Evolutionary conservation across 2,329 filamentous ascomycete genomes (phyloP), one percentile per base, ranked within the genome.

Genomic region (Arachnomyces sp.): DNA sequence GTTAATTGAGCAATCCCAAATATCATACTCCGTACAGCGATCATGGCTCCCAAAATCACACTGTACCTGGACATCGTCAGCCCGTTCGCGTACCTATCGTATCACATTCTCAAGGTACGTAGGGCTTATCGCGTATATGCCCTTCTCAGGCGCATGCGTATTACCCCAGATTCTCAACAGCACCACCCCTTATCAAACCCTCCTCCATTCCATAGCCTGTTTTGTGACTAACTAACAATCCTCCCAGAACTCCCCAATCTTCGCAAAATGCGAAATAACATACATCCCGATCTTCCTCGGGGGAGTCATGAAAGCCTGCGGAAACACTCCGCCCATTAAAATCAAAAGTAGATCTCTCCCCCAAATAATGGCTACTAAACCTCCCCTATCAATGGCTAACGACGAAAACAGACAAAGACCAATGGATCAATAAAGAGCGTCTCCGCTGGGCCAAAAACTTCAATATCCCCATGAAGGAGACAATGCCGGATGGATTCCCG

Each of bases 61-160:
- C 60, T 80, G 11, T 79, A 74, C 48, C 55, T 79, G 34, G 76
- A 80, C 59, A 64, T 77, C 8, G 67, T 81, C 16, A 74, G 69
- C 44, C 77, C 77, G 1, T 80, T 81, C 55, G 73, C 66, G 1
- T 80, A 79, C 49, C 64, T 78, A 41, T 76, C 72, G 2, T 80
- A 76, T 53, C 69, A 74, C 49, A 58, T 77, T 28, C 55, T 74
- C 18, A 63, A 67, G 54, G 75, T 76, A 61, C 48, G 70, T 57
- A 7, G n/a, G n/a, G n/a, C n/a, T 33, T 37, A 28, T 28, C 28
- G n/a, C n/a, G 12, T 40, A 15, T 15, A 15, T 11, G 31, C 28
- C 5, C 14, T 18, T n/a, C n/a, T n/a, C n/a, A n/a, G n/a, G n/a
- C n/a, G n/a, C n/a, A n/a, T n/a, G n/a, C n/a, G n/a, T n/a, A n/a